Evolutionary conservation across 331 rosid genomes (phyloP), one percentile per base, ranked within the genome.

Genomic region (Acacia concinna): DNA sequence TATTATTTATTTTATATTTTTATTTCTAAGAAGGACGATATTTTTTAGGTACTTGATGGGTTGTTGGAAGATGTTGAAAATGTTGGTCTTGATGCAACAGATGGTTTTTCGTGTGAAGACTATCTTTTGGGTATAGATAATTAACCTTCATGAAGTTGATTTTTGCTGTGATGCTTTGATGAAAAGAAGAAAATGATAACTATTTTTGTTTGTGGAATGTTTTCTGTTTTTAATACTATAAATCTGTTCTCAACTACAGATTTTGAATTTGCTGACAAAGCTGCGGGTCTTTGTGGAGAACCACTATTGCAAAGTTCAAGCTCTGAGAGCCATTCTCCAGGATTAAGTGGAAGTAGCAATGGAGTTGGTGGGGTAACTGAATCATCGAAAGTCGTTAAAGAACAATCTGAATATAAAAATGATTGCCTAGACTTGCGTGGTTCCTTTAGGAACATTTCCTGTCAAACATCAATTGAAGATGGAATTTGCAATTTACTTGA

Each of bases 21-120:
- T 41, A 25, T 31, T 27, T 20, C 30, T 14, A 25, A 46, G 23
- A 25, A 23, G 49, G 27, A 15, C 25, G 37, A 43, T 40, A 68
- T 68, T 68, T 70, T 89, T 82, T 81, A 96, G 99, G 99, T 79
- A 82, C 93, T 91, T 81, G 98, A 93, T 78, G 93, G 94, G 89
- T 87, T 68, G 56, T 56, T 68, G 56, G 94, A 89, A 81, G 88
- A 90, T 85, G 86, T 90, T 43, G 92, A 90, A 81, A 93, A 91
- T 40, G 89, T 79, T 70, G 94, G 85, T 86, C 82, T 91, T 84
- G 86, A 86, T 82, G 93, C 87, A 57, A 76, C 88, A 65, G 85
- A 82, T 82, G 90, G 81, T 57, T 92, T 93, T 83, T 71, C 91
- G 21, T 90, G 86, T 80, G 97, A 86, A 78, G 98, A 91, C 84